A percentile compares a stretch with the other conserved stretches of the same genome.
phyloP scores from a whole-genome alignment of 768 basidiomycete species.

The Suillus bovinus region DNA sequence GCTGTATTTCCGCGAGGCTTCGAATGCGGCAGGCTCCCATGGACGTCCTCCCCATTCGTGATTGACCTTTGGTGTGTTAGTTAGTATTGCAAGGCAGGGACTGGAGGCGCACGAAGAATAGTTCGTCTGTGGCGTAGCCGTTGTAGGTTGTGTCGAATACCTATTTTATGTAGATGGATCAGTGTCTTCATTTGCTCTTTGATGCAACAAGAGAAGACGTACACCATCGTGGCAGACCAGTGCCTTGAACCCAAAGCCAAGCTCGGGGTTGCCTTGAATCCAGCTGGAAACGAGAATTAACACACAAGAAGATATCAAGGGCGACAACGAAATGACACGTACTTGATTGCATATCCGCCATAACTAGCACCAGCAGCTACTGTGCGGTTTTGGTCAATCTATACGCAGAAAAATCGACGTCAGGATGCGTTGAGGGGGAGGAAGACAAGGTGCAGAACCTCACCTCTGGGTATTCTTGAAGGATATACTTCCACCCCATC shows the following conservation, averaged over 20 bases:
- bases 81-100: neutral
- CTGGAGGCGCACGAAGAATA: conserved; percentile 72
- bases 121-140: conserved; percentile 88
- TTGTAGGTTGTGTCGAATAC: conserved; percentile 78
- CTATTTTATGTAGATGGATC: conserved; percentile 29
- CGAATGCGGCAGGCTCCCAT: conserved; percentile 63
- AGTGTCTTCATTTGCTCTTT: neutral
- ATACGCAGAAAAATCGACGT: neutral
- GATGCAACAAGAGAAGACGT: conserved; percentile 19
- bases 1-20: conserved; percentile 64
- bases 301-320: conserved; percentile 7
- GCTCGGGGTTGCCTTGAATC: conserved; percentile 94
- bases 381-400: conserved; percentile 72
- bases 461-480: conserved; percentile 62
- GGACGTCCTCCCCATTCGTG: conserved; percentile 86
- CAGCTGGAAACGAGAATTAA: conserved; percentile 54
- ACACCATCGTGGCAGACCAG: conserved; percentile 93
- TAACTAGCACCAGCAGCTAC: conserved; percentile 83
- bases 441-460: conserved; percentile 9
- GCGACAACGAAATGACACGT: conserved; percentile 18
- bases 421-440: neutral
- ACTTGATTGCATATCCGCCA: conserved; percentile 92
- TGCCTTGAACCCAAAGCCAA: conserved; percentile 86
- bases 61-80: conserved; percentile 57
- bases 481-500: too few relatives aligned